These are phyloP conservation scores for Colletotrichum sp. DNA, from an alignment of 2,329 filamentous ascomycete genomes.

Conservation along the genomic window DNA sequence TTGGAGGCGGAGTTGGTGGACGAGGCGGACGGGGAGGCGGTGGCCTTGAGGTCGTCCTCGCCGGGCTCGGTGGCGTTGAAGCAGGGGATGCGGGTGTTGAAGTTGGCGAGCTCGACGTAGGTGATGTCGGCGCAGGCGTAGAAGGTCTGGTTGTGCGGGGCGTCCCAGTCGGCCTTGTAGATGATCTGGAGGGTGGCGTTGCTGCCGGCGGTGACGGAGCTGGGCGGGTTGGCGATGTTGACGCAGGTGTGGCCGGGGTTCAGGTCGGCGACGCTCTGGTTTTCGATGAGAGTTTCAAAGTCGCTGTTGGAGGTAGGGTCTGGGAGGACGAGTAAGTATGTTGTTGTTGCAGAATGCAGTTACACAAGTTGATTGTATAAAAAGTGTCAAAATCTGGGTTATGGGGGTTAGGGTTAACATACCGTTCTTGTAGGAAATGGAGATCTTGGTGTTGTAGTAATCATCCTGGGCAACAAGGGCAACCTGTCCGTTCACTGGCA, in stretches of 20 bases:
- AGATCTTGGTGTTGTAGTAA: constrained; percentile 53
- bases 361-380: not conserved
- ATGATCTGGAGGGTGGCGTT: constrained; percentile 47
- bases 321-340: constrained; percentile 8
- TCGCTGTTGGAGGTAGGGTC: constrained; percentile 36
- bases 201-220: constrained; percentile 31
- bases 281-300: constrained; percentile 34
- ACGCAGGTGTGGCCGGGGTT: constrained; percentile 46
- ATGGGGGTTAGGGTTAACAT: constrained; percentile 20
- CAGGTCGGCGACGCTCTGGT: constrained; percentile 32
- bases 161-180: constrained; percentile 41
- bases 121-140: constrained; percentile 46
- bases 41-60: constrained; percentile 26
- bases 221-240: constrained; percentile 31
- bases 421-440: constrained; percentile 56
- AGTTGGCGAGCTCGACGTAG: constrained; percentile 32
- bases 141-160: constrained; percentile 38
- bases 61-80: constrained; percentile 37
- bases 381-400: not conserved
- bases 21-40: constrained; percentile 20
- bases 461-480: constrained; percentile 59
- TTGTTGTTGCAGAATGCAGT: not conserved
- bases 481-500: constrained; percentile 52
- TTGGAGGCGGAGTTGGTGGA: not conserved
- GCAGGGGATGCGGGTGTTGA: constrained; percentile 33